Base-by-base conservation (phyloP, 768 basidiomycete genomes). In the Strobilomyces echinocephalus region DNA sequence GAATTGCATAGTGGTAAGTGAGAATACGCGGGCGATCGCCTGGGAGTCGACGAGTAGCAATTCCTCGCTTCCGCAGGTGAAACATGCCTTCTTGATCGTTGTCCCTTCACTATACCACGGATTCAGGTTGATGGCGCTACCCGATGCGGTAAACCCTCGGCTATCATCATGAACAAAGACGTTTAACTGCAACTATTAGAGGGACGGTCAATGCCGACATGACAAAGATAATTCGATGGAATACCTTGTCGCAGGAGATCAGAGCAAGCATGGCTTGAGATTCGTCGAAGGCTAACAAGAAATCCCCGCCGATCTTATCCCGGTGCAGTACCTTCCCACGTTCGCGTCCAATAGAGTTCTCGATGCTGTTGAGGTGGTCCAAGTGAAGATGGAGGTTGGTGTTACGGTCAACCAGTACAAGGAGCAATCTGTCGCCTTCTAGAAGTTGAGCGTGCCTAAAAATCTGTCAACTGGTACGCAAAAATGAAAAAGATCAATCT, bases 41-140 rank as follows among this genome's bases (percentile, higher is more conserved):
- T 55, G 58, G 4, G 71, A 71, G 51, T 84, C 82, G 10, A 83
- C 63, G 0, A 84, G 63, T 0, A 81, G 58, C 20, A 84, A 54
- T 41, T 84, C 83, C 50, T 84, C 83, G 33, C 63, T 74, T 6
- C 79, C 79, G 26, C 65, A 66, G 2, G 81, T 68, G 55, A 84
- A 81, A 42, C 73, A 71, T 0, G 73, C 69, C 35, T 72, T 69
- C 18, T 55, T 59, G 30, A 83, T 71, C 5, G 56, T 50, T 16
- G 62, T 52, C 18, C 68, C 68, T 1, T 63, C 57, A n/a, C 63
- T 54, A 55, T 79, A 81, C 83, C 81, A 84, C 2, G 65, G 58
- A 12, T 53, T 54, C 2, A 84, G 69, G 46, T 75, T 73, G 12
- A 81, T 63, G 1, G 74, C 48, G 35, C 66, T 72, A 0, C 79